Evolutionary conservation across 129 eudicot genomes (phyloP).

Genomic region (Kitagawia praeruptora): DNA sequence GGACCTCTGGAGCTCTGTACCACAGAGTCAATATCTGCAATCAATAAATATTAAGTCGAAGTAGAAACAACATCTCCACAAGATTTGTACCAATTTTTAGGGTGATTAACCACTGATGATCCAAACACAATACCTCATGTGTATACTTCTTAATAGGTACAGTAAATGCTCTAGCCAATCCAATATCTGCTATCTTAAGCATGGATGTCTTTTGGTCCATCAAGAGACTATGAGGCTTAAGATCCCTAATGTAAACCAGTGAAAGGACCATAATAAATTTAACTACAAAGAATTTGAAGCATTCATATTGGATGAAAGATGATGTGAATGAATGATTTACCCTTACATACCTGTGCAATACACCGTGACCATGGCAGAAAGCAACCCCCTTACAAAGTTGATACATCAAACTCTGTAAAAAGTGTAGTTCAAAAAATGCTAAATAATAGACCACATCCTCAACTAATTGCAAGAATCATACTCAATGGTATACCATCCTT

Average conservation of each 20-base stretch:
- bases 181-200: conserved; percentile 91
- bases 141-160: conserved; percentile 85
- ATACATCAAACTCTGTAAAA: conserved; percentile 66
- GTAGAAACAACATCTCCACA: neutral
- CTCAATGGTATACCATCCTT: neutral
- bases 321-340: neutral
- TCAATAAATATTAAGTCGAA: neutral
- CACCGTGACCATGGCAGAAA: conserved; percentile 85
- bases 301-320: neutral
- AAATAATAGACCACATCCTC: neutral
- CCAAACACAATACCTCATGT: conserved; percentile 55
- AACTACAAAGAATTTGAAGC: neutral
- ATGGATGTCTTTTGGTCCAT: conserved; percentile 69
- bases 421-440: neutral
- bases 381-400: conserved; percentile 89
- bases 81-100: neutral
- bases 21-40: conserved; percentile 87
- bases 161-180: conserved; percentile 78
- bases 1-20: conserved; percentile 98
- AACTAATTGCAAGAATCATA: neutral
- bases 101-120: neutral
- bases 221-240: conserved; percentile 94
- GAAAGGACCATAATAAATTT: neutral
- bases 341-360: conserved; percentile 41
- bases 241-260: conserved; percentile 44